Conservation (phyloP, 83 land plant species). For the Picea engelmannii region DNA sequence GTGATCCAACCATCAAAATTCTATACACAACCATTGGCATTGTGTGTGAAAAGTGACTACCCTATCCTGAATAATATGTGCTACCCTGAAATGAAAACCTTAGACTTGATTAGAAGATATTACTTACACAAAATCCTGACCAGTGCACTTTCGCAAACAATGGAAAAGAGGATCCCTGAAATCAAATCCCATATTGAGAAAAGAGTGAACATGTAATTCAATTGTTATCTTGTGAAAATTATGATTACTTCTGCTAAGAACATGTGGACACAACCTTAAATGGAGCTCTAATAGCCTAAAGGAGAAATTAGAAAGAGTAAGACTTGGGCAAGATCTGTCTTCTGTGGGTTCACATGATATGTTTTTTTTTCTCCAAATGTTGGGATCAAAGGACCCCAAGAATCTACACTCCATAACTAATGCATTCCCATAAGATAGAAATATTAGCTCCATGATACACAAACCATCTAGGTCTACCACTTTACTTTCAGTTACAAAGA, state of each 20-base stretch:
- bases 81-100: slow-evolving; percentile 79
- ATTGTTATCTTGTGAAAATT: slow-evolving; percentile 90
- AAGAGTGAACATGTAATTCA: slow-evolving; percentile 67
- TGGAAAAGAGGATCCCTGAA: slow-evolving; percentile 67
- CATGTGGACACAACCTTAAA: no score
- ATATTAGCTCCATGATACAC: no score
- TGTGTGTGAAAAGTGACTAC: slow-evolving; percentile 65
- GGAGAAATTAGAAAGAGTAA: no score
- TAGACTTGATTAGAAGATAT: slow-evolving; percentile 66
- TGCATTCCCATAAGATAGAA: no score
- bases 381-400: no score
- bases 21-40: slow-evolving; percentile 47
- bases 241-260: slow-evolving; percentile 24
- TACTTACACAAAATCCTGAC: slow-evolving; percentile 59
- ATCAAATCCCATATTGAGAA: slow-evolving; percentile 70
- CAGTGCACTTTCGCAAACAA: slow-evolving; percentile 53
- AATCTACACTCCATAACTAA: no score
- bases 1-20: slow-evolving; percentile 30
- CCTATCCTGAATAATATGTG: slow-evolving; percentile 45
- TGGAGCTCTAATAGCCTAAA: no score
- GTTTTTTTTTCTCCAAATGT: no score
- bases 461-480: no score
- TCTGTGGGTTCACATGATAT: no score
- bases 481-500: no score
- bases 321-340: no score